phyloP scores from a whole-genome alignment of 129 eudicot species.

The Flaveria ramosissima region DNA sequence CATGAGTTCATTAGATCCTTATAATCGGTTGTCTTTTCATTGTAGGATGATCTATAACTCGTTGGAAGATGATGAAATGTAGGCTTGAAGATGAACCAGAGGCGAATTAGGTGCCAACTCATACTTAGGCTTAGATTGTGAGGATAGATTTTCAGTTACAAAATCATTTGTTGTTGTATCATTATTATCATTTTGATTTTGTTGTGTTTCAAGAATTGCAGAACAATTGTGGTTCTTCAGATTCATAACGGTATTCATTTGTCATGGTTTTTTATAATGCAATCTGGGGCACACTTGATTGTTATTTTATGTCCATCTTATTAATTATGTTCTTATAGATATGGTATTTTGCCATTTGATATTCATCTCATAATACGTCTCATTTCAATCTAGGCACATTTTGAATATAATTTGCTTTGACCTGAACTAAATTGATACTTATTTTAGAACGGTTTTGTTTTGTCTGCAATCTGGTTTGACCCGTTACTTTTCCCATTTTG shows the following conservation, averaged over 20 bases:
- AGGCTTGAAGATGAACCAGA: slow-evolving; percentile 32
- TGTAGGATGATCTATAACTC: slow-evolving; percentile 89
- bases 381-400: too few relatives aligned
- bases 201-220: slow-evolving; percentile 17
- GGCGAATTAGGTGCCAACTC: slow-evolving; percentile 27
- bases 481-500: background rate
- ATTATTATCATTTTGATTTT: slow-evolving; percentile 22
- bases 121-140: slow-evolving; percentile 40
- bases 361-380: too few relatives aligned
- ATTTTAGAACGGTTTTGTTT: too few relatives aligned
- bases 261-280: slow-evolving; percentile 17
- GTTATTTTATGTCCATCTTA: background rate
- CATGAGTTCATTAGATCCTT: background rate
- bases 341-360: background rate
- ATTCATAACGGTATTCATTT: slow-evolving; percentile 13
- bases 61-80: slow-evolving; percentile 83
- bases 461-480: background rate
- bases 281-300: background rate
- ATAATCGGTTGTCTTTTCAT: background rate
- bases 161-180: slow-evolving; percentile 36
- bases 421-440: background rate
- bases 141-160: slow-evolving; percentile 23
- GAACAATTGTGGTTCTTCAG: slow-evolving; percentile 1
- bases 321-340: background rate
- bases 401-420: too few relatives aligned